A percentile compares a stretch with the other conserved stretches of the same genome.
phyloP scores from a whole-genome alignment of 768 basidiomycete genomes.

The Gelatoporia subvermispora region DNA sequence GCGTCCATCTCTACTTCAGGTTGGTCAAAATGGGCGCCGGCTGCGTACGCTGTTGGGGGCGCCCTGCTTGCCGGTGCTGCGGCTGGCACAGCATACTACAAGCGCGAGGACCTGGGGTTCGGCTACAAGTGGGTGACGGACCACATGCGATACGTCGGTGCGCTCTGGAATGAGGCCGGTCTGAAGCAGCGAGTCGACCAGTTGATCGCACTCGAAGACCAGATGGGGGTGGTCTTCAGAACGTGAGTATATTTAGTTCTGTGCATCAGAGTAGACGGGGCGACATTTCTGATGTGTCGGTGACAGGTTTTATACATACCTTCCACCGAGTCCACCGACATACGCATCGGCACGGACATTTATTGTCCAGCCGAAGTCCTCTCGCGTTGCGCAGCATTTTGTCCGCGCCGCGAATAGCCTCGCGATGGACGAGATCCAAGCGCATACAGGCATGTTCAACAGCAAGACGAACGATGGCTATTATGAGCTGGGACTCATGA shows the following conservation, averaged over 20 bases:
- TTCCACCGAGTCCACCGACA: conserved; percentile 65
- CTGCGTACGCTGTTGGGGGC: conserved; percentile 68
- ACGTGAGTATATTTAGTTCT: conserved; percentile 43
- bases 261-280: conserved; percentile 1
- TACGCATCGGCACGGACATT: conserved; percentile 65
- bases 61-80: conserved; percentile 77
- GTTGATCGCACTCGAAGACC: conserved; percentile 55
- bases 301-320: conserved; percentile 80
- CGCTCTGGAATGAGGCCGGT: conserved; percentile 72
- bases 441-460: conserved; percentile 87
- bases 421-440: conserved; percentile 73
- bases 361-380: conserved; percentile 63
- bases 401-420: conserved; percentile 59
- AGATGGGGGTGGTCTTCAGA: conserved; percentile 64
- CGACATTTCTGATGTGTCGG: conserved; percentile 1
- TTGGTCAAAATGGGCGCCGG: conserved; percentile 67
- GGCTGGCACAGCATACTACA: conserved; percentile 80
- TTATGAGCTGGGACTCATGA: conserved; percentile 74
- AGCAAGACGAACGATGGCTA: conserved; percentile 83
- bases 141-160: conserved; percentile 87
- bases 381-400: conserved; percentile 47
- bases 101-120: conserved; percentile 65
- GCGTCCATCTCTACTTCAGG: conserved; percentile 21
- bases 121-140: conserved; percentile 77
- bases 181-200: conserved; percentile 58